phyloP scores from a whole-genome alignment of 495 filamentous ascomycete genomes.

The Daldinia loculata region DNA sequence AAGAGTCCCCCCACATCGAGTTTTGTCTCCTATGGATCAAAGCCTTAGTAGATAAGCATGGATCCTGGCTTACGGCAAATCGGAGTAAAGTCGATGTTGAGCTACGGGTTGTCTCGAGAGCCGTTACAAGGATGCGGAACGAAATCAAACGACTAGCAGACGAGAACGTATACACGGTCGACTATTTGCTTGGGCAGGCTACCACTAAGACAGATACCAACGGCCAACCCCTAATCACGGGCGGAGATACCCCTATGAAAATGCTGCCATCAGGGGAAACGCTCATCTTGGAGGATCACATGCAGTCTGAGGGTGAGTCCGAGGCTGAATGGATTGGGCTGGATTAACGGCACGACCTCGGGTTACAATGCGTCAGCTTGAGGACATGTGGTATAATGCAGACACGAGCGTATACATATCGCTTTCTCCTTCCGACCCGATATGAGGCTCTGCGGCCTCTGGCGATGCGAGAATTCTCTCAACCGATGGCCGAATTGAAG shows the following conservation, averaged over 20 bases:
- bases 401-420: not conserved
- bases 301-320: constrained; percentile 46
- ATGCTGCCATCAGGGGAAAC: constrained; percentile 43
- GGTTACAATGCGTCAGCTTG: not conserved
- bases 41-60: constrained; percentile 81
- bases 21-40: constrained; percentile 94
- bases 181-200: constrained; percentile 71
- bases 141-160: constrained; percentile 80
- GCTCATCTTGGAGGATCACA: constrained; percentile 43
- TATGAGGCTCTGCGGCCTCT: not conserved
- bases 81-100: constrained; percentile 79
- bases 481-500: not conserved
- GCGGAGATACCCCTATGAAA: constrained; percentile 27
- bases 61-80: constrained; percentile 82
- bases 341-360: constrained; percentile 48
- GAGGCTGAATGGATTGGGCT: constrained; percentile 66
- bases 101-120: constrained; percentile 78
- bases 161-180: constrained; percentile 84
- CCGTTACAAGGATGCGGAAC: constrained; percentile 76
- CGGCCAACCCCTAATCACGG: constrained; percentile 9
- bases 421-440: not conserved
- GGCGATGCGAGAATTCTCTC: not conserved
- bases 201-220: constrained; percentile 31
- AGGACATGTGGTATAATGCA: not conserved
- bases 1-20: constrained; percentile 90